Base-by-base conservation (phyloP, 2,329 filamentous ascomycete species). In the Colletotrichum caudatum region DNA sequence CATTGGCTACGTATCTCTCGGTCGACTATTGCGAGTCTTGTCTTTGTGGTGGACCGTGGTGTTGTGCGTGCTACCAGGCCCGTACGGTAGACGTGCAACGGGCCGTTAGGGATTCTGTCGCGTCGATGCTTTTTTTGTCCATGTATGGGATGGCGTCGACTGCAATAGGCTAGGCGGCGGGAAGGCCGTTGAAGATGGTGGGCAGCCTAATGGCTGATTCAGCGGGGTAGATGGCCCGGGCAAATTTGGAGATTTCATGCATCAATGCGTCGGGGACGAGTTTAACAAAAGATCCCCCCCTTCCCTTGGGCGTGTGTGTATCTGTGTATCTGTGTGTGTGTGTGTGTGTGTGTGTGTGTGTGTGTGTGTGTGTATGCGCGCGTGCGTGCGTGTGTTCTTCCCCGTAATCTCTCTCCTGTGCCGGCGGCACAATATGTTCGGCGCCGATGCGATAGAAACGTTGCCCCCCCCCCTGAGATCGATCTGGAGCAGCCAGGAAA, bases 171-270 rank as follows among this genome's bases (percentile, higher is more conserved):
- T 69, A 72, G 69, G 69, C 69, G 65, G 65, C 65, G 69, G 69
- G 65, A 72, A 72, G 69, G 48, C 69, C 69, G 65, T 72, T 60
- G 60, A 64, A 72, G 59, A 69, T 64, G 69, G 69, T 59, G 69
- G 64, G 58, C 39, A 64, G 60, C 54, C 65, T 72, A 72, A 69
- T 69, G n/a, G 60, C 65, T 72, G 69, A 72, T 69, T 72, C 69
- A 64, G 69, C 69, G 69, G 69, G 69, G 65, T 72, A 69, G 64
- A 64, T 72, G 65, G 69, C 46, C 65, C 59, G 53, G 41, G 59
- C 65, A 72, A 69, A 69, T 72, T 69, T 68, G 48, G 65, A 60
- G 65, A 72, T 60, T 69, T 72, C 54, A 69, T 69, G 69, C 69
- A 69, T 69, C 60, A 69, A 72, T 72, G 65, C 65, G 65, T 56